A percentile compares a stretch with the other conserved stretches of the same genome.
Conservation (phyloP, 2,329 filamentous ascomycete species). For the Trichophyton benhamiae region DNA sequence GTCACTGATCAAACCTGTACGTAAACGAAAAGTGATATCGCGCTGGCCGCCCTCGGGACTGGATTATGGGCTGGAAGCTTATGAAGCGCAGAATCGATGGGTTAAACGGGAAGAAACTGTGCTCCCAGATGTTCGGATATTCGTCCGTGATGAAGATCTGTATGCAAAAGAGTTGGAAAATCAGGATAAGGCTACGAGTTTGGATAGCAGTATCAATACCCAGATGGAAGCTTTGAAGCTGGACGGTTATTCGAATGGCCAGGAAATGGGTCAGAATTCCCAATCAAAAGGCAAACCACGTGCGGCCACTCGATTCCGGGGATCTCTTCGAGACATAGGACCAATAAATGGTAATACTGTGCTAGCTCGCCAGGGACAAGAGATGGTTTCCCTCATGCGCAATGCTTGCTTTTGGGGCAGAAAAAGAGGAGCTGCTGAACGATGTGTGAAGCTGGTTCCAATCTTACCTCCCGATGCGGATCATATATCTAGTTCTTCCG, state of each 20-base stretch:
- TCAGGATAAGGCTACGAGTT: background rate
- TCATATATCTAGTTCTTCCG: background rate
- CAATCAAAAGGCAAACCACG: background rate
- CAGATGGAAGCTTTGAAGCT: background rate
- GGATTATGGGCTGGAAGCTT: slow-evolving; percentile 19
- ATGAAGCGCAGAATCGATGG: background rate
- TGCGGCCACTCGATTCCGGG: background rate
- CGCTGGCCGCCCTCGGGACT: slow-evolving; percentile 31
- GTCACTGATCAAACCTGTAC: slow-evolving; percentile 13
- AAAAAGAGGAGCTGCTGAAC: slow-evolving; percentile 29
- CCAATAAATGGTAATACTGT: slow-evolving; percentile 18
- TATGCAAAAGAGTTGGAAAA: background rate
- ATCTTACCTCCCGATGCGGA: background rate
- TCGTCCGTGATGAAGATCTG: background rate
- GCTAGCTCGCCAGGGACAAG: slow-evolving; percentile 26
- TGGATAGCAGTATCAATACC: background rate
- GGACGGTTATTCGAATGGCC: background rate
- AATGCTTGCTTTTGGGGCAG: slow-evolving; percentile 34
- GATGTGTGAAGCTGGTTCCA: slow-evolving; percentile 21
- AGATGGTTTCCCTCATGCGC: slow-evolving; percentile 33
- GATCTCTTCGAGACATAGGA: slow-evolving; percentile 4
- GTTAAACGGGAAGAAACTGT: background rate
- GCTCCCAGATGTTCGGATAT: background rate
- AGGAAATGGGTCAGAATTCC: background rate
- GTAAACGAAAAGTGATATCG: slow-evolving; percentile 26